Evolutionary conservation across 257 asterid species (phyloP), one percentile per base, ranked within the genome.

Genomic region (Marsdenia floribunda): DNA sequence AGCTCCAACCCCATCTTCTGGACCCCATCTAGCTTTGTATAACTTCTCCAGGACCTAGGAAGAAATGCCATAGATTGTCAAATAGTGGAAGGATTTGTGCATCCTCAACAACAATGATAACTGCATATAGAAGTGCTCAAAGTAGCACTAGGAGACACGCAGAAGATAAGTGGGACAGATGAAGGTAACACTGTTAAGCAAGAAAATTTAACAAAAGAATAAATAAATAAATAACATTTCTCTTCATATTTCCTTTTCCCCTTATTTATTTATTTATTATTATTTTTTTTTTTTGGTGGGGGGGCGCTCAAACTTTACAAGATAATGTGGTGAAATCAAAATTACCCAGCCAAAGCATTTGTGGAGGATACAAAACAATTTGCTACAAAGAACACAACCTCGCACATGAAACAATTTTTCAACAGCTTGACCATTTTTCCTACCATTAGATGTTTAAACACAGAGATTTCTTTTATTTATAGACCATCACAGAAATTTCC

Each of bases 1-100:
- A 80, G 94, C 85, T 21, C 99, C 99, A 73, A 95, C 96, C 64
- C 99, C 98, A 71, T 88, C 99, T 82, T 95, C 98, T 54, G 93
- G 93, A 55, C 96, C 94, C 99, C 99, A 95, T 78, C 94, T 88
- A 75, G 90, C 87, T 79, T 79, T 83, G 82, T 92, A 85, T 54
- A 95, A 72, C 89, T 85, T 95, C 82, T 95, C 99, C 73, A 95
- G 73, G 70, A 91, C 87, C 99, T 91, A 86, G 63, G 52, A 74
- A 78, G 33, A 79, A 53, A 85, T 11, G 54, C 60, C 60, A 55
- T 4, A 66, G 18, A 44, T 53, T 8, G 40, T 57, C 54, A 73
- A 40, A 57, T 18, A 53, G 42, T 19, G 38, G 37, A 49, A 77
- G 50, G 59, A 42, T 21, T 70, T 26, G 6, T 46, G 53, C 18